Conservation (phyloP, 108 stramenopile genomes). For the Craspedostauros australis region DNA sequence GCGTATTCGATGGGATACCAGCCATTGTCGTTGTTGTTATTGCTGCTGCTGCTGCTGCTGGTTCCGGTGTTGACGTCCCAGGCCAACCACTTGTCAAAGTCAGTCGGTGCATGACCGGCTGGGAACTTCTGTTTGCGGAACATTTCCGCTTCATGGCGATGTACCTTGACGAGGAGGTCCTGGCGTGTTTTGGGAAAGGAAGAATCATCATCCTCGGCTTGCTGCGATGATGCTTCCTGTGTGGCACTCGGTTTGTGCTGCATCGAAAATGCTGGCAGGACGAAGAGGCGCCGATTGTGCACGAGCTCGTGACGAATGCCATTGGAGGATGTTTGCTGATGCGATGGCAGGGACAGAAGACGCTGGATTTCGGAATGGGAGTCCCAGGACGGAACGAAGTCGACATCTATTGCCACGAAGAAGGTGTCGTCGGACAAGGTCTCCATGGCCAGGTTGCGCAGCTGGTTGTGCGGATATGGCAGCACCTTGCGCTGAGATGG, state of each 20-base stretch:
- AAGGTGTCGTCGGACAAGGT: slow-evolving; percentile 6
- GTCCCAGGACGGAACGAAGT: slow-evolving; percentile 16
- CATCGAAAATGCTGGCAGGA: slow-evolving; percentile 20
- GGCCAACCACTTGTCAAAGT: background rate
- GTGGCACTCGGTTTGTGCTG: no score
- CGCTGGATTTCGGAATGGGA: background rate
- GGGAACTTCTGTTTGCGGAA: background rate
- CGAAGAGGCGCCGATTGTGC: slow-evolving; percentile 1
- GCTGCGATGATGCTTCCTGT: no score
- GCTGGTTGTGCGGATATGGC: slow-evolving; percentile 20
- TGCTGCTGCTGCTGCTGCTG: background rate
- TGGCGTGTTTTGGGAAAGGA: no score
- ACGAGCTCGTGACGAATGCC: background rate
- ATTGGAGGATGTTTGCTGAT: background rate
- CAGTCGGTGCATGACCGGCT: background rate
- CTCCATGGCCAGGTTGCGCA: slow-evolving; percentile 27
- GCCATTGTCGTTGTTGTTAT: background rate
- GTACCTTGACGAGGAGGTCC: no score
- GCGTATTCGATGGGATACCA: slow-evolving; percentile 11
- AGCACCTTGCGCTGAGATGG: no score
- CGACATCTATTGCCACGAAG: slow-evolving; percentile 25
- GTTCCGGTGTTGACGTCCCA: background rate
- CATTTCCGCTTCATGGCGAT: background rate
- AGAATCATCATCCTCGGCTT: no score
- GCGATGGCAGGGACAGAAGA: no score